Conservation (phyloP, 2,329 filamentous ascomycete genomes). For the Podosphaera fusca region DNA sequence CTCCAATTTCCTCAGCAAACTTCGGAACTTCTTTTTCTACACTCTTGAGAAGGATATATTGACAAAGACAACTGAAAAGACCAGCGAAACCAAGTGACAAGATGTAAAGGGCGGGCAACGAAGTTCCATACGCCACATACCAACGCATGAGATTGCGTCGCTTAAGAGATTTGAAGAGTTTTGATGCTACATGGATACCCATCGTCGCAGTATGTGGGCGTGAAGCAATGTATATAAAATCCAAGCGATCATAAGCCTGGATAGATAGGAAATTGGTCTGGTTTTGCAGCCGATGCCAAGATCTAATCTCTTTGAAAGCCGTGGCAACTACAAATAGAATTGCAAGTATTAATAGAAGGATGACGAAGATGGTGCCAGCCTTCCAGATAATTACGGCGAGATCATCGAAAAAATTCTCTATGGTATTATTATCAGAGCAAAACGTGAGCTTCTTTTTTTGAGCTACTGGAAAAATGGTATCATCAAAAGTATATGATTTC, state of each 20-base stretch:
- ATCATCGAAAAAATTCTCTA: slow-evolving; percentile 62
- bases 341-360: slow-evolving; percentile 48
- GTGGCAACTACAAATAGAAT: slow-evolving; percentile 54
- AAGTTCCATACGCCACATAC: slow-evolving; percentile 46
- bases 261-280: slow-evolving; percentile 42
- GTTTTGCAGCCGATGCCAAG: slow-evolving; percentile 51
- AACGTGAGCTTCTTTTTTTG: slow-evolving; percentile 64
- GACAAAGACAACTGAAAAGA: slow-evolving; percentile 41
- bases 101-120: slow-evolving; percentile 43
- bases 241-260: slow-evolving; percentile 54
- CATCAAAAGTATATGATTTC: slow-evolving; percentile 54
- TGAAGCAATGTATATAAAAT: slow-evolving; percentile 71
- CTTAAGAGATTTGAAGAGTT: slow-evolving; percentile 38
- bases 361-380: slow-evolving; percentile 54
- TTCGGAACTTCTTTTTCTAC: slow-evolving; percentile 41
- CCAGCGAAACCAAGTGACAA: slow-evolving; percentile 43
- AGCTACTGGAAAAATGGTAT: slow-evolving; percentile 57
- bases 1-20: slow-evolving; percentile 38
- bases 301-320: slow-evolving; percentile 56
- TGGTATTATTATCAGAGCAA: slow-evolving; percentile 64
- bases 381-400: slow-evolving; percentile 42
- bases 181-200: slow-evolving; percentile 47
- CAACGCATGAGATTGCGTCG: slow-evolving; percentile 41
- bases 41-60: slow-evolving; percentile 38
- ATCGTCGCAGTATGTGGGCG: slow-evolving; percentile 50